Conservation (phyloP, 331 rosid species). For the Stylosanthes scabra region DNA sequence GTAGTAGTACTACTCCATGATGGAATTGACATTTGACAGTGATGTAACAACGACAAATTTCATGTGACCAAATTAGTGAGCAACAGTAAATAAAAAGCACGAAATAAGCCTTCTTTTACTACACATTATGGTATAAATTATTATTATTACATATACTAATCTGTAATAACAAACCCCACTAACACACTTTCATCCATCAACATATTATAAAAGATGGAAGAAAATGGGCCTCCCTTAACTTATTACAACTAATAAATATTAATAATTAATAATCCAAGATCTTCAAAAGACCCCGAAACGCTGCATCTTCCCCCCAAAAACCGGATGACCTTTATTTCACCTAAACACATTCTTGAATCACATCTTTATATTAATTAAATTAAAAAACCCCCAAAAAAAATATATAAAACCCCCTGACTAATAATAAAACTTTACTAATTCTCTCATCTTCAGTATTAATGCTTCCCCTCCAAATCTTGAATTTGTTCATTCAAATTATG, state of each 20-base stretch:
- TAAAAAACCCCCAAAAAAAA: too few species aligned
- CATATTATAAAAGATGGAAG: conserved; percentile 32
- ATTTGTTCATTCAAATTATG: neutral
- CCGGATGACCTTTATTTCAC: conserved; percentile 67
- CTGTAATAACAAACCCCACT: conserved; percentile 3
- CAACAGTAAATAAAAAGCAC: conserved; percentile 36
- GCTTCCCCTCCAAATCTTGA: conserved; percentile 18
- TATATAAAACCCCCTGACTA: too few species aligned
- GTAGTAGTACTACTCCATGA: neutral
- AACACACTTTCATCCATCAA: conserved; percentile 26
- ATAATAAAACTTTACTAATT: conserved; percentile 29
- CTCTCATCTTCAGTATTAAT: conserved; percentile 26
- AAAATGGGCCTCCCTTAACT: conserved; percentile 35
- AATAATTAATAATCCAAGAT: conserved; percentile 19
- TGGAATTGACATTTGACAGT: neutral
- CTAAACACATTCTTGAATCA: conserved; percentile 57
- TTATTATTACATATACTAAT: conserved; percentile 20
- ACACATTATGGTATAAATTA: conserved; percentile 24
- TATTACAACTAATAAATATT: conserved; percentile 45
- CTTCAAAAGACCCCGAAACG: conserved; percentile 33
- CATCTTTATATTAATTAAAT: conserved; percentile 24
- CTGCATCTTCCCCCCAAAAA: conserved; percentile 61
- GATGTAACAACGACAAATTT: conserved; percentile 20
- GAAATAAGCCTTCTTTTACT: conserved; percentile 20
- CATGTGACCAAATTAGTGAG: neutral